Base-by-base conservation (phyloP, 2,329 filamentous ascomycete genomes). In the Fusarium marasasianum region DNA sequence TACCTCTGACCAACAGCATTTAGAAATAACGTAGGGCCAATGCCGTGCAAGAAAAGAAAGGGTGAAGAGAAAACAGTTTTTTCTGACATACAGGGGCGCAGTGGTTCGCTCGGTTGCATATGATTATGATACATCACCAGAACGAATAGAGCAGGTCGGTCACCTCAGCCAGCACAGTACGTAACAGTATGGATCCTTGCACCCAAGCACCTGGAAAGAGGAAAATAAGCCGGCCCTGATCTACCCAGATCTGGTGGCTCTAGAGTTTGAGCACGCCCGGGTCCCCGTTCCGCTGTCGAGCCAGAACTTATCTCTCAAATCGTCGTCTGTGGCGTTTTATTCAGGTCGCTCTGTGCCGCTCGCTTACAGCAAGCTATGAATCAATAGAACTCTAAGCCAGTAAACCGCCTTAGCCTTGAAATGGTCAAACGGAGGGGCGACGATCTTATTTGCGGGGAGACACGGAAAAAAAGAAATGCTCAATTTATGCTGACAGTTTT, bases 121-220 rank as follows among this genome's bases (percentile, higher is more conserved):
- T 60, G 63, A 66, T 41, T 48, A 59, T 60, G 56, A 69, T 50
- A 68, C 38, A 51, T 56, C 33, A 62, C 24, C 54, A 43, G 18
- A 17, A 60, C 51, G 20, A 51, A 67, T 59, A 20, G 26, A 66
- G 64, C 33, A 67, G 61, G 64, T 66, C 43, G 61, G 64, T 66
- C 24, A 13, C 43, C 43, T 44, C 22, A 40, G 4, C 33, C 35
- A 29, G 44, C 44, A 22, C 18, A 11, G 35, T 53, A 59, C 58
- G 66, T 70, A 69, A 68, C n/a, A 45, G 41, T 8, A 26, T 41
- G 35, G 26, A 37, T 40, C 55, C 63, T 37, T 40, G 65, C 17
- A 41, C 43, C 33, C 38, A 45, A 22, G n/a, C 13, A 4, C 13
- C 18, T 56, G 66, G 65, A 63, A 53, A 51, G 24, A 41, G 59